A percentile compares a stretch with the other conserved stretches of the same genome.
These are phyloP conservation scores for Salix brachista DNA, from an alignment of 345 rosid genomes.

Conservation along the genomic window DNA sequence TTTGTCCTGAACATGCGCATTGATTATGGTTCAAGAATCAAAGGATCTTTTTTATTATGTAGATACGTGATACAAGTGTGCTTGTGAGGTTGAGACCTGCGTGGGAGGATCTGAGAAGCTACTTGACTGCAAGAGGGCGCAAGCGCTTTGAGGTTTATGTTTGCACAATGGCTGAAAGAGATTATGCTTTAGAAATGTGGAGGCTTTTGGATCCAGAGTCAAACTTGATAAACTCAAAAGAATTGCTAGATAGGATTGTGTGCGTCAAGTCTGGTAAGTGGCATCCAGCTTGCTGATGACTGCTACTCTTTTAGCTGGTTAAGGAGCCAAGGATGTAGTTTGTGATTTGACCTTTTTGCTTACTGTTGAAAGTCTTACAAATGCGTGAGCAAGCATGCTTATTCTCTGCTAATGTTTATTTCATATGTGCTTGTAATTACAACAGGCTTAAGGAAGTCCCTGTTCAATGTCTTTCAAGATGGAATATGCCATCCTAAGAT, in stretches of 20 bases:
- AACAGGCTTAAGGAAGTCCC: constrained; percentile 78
- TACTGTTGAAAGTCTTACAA: background rate
- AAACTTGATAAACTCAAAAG: constrained; percentile 71
- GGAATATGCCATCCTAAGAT: constrained; percentile 95
- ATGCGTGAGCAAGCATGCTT: background rate
- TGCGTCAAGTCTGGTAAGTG: constrained; percentile 90
- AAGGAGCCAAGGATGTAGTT: background rate
- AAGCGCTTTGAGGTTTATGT: constrained; percentile 99
- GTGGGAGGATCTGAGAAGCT: constrained; percentile 92
- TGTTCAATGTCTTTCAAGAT: constrained; percentile 82
- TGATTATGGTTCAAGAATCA: constrained; percentile 7
- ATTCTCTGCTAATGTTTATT: background rate
- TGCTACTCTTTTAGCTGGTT: constrained; percentile 9
- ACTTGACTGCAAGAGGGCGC: constrained; percentile 92
- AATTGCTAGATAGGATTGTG: constrained; percentile 75
- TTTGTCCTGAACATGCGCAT: background rate
- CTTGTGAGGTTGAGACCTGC: constrained; percentile 99
- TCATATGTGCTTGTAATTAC: constrained; percentile 6
- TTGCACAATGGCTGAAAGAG: constrained; percentile 99
- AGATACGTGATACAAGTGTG: constrained; percentile 98
- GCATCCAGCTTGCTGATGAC: constrained; percentile 9
- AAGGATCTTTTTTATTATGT: background rate
- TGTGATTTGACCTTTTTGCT: constrained; percentile 1
- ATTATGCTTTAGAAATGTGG: constrained; percentile 99
- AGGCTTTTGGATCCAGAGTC: constrained; percentile 99